Evolutionary conservation across 2,329 filamentous ascomycete species (phyloP), one percentile per base, ranked within the genome.

Genomic region (Ceratocystis ficicola): DNA sequence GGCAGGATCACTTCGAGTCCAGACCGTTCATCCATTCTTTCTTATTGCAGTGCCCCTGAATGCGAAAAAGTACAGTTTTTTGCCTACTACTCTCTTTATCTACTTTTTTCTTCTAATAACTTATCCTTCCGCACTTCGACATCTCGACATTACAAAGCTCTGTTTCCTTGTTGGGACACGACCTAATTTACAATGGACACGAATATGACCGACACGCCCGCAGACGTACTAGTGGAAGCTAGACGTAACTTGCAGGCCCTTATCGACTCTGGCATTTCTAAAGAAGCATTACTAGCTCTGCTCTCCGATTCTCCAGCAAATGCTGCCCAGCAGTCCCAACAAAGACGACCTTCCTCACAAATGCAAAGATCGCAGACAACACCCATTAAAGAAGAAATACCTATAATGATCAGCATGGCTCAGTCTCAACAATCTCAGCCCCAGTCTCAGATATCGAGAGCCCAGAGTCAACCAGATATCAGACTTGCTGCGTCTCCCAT

Each of bases 241-340:
- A 73, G 77, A 59, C 77, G 77, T 70, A 78, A 78, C 66, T 74
- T 79, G 5, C 76, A 79, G 72, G 75, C 75, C 59, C 71, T 79
- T 69, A 79, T 79, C 69, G 77, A 78, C 68, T 77, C 76, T 17
- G 77, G 77, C 57, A 70, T 79, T 8, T 78, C 77, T 63, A 76
- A 75, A 70, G 77, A 78, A 72, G 69, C 74, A 73, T 63, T 72
- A 66, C 32, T 72, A 7, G 68, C 71, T 50, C 68, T 71, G 60
- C 69, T 69, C 30, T 64, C 69, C 25, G 63, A 67, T 36, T 67
- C 66, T 22, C 44, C 67, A 20, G 50, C 67, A 25, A 41, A 63
- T 46, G 10, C 65, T 36, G 32, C 8, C 32, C 22, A 41, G 5
- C 69, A 65, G n/a, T 64, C 52, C 41, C 66, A 66, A 48, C 67